Percentiles rank a stretch among this genome's conserved stretches.
These are phyloP conservation scores for Sicyos baderoa DNA, from an alignment of 306 rosid genomes.

Conservation along the genomic window DNA sequence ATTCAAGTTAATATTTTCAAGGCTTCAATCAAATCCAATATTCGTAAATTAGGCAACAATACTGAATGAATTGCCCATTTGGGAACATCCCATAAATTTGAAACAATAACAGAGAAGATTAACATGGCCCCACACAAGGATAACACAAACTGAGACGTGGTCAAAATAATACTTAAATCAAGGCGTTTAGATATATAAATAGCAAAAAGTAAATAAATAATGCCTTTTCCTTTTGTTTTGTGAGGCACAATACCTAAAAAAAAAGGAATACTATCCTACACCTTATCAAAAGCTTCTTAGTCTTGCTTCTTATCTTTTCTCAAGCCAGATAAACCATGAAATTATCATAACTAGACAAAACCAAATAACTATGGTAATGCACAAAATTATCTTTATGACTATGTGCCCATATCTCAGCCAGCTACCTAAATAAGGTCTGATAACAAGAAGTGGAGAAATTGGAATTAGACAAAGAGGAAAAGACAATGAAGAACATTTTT, in stretches of 20 bases:
- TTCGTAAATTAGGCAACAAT: constrained; percentile 3
- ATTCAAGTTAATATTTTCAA: neutral
- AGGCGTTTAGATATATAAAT: neutral
- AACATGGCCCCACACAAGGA: neutral
- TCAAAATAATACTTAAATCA: neutral
- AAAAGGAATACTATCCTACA: neutral
- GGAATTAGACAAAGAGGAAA: neutral
- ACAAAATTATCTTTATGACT: neutral
- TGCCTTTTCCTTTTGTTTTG: neutral
- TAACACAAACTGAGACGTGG: neutral
- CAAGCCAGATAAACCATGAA: neutral
- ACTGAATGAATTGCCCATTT: neutral
- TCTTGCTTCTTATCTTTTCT: neutral
- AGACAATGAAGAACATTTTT: neutral
- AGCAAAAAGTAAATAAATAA: neutral
- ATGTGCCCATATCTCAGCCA: neutral
- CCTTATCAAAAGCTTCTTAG: neutral
- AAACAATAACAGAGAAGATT: neutral
- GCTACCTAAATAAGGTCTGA: neutral
- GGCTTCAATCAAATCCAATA: neutral
- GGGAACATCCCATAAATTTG: neutral
- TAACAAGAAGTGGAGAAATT: neutral
- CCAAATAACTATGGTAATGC: neutral
- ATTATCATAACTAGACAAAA: neutral
- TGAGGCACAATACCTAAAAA: neutral